A percentile compares a stretch with the other conserved stretches of the same genome.
Conservation (phyloP, 2,329 filamentous ascomycete genomes). For the Aureobasidium sp. region DNA sequence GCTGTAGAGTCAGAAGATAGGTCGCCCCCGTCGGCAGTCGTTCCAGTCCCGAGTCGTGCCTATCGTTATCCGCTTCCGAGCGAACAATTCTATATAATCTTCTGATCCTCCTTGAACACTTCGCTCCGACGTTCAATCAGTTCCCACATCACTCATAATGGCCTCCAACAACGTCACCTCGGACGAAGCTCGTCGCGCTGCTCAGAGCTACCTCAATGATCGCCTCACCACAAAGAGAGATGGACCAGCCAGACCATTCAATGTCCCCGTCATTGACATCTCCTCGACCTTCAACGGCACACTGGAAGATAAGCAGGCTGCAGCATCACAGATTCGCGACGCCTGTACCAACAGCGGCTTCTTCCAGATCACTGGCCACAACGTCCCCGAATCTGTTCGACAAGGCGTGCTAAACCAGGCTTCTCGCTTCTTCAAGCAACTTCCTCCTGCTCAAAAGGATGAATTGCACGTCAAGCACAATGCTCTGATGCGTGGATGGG, state of each 20-base stretch:
- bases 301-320: constrained; percentile 29
- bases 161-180: neutral
- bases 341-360: constrained; percentile 33
- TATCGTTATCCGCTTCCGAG: constrained; percentile 1
- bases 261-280: constrained; percentile 34
- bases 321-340: constrained; percentile 35
- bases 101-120: too few species aligned
- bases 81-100: neutral
- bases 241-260: constrained; percentile 1
- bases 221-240: constrained; percentile 1
- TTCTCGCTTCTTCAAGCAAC: constrained; percentile 35
- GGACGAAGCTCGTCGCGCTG: constrained; percentile 6
- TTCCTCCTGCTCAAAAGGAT: constrained; percentile 39
- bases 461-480: constrained; percentile 33
- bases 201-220: constrained; percentile 12
- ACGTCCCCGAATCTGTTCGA: constrained; percentile 20
- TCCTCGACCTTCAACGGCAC: constrained; percentile 31
- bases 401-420: constrained; percentile 32
- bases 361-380: constrained; percentile 14
- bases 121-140: neutral
- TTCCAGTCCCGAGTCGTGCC: neutral
- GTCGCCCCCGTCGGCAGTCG: neutral
- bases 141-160: neutral
- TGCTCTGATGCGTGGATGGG: constrained; percentile 34
- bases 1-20: neutral